Evolutionary conservation across 1,284 basidiomycete genomes (phyloP).

Genomic region (Ganoderma sinense): DNA sequence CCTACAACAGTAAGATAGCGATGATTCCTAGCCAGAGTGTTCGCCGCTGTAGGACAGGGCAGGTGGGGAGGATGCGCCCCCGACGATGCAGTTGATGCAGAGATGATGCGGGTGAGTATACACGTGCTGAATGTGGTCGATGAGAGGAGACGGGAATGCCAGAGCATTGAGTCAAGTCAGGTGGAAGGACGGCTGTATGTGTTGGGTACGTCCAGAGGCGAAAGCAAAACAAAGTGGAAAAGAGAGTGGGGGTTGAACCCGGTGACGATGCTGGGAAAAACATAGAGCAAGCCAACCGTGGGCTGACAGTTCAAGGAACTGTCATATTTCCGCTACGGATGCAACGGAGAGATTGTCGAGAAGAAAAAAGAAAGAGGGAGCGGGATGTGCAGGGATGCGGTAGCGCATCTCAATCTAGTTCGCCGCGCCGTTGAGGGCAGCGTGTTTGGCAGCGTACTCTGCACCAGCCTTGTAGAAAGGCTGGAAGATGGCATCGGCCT

Average conservation of each 20-base stretch:
- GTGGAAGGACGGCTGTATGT: constrained; percentile 8
- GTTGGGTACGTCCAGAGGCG: neutral
- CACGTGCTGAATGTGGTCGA: constrained; percentile 13
- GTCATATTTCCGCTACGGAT: constrained; percentile 14
- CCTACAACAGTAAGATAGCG: constrained; percentile 24
- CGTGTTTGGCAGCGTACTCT: constrained; percentile 56
- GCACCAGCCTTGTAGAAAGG: constrained; percentile 84
- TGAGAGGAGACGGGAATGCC: constrained; percentile 7
- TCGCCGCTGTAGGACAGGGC: constrained; percentile 22
- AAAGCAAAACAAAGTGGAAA: constrained; percentile 3
- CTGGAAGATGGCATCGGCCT: constrained; percentile 84
- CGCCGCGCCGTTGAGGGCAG: constrained; percentile 31
- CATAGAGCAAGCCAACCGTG: constrained; percentile 38
- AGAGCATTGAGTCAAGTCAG: constrained; percentile 1
- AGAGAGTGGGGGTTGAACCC: constrained; percentile 39
- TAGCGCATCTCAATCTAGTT: constrained; percentile 32
- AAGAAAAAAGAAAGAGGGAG: neutral
- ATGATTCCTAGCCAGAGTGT: constrained; percentile 3
- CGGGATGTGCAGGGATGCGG: neutral
- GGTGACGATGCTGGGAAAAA: constrained; percentile 37
- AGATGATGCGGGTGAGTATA: constrained; percentile 14
- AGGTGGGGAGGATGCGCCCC: constrained; percentile 18
- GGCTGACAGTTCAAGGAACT: constrained; percentile 28
- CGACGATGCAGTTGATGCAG: constrained; percentile 41
- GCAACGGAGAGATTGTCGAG: neutral